Percentiles rank a stretch among this genome's conserved stretches.
Conservation (phyloP, 495 filamentous ascomycete species). For the Penicillium desertorum region DNA sequence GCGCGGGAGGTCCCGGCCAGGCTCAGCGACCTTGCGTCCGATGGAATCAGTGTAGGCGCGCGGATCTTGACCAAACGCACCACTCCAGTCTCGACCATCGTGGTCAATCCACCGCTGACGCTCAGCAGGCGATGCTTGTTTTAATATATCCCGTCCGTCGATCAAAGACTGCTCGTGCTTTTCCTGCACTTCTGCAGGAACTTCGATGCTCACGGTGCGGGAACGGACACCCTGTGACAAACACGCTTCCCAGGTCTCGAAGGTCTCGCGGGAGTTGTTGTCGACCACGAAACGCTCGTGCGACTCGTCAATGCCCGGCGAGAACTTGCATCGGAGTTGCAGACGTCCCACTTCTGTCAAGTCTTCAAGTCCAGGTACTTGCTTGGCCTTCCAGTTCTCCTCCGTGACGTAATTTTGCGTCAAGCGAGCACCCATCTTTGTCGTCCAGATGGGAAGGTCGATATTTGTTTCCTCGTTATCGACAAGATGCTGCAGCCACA, state of each 20-base stretch:
- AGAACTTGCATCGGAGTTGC: constrained; percentile 76
- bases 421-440: constrained; percentile 66
- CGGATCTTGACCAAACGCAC: constrained; percentile 74
- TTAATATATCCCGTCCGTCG: constrained; percentile 75
- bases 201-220: constrained; percentile 61
- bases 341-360: constrained; percentile 77
- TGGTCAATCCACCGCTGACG: constrained; percentile 74
- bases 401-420: constrained; percentile 90
- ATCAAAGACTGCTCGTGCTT: constrained; percentile 79
- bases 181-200: constrained; percentile 63
- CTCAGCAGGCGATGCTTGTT: constrained; percentile 64
- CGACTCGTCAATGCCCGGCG: constrained; percentile 86
- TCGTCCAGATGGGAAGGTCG: constrained; percentile 85
- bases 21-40: constrained; percentile 54
- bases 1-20: constrained; percentile 54
- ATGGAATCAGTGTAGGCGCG: constrained; percentile 51
- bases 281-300: constrained; percentile 80
- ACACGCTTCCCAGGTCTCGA: constrained; percentile 92
- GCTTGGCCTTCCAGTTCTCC: constrained; percentile 56
- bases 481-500: constrained; percentile 83
- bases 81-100: constrained; percentile 83
- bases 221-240: constrained; percentile 77
- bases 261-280: constrained; percentile 87
- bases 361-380: constrained; percentile 65
- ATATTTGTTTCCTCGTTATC: constrained; percentile 75